Evolutionary conservation across 176 grass and related monocot species (phyloP).

Genomic region (Panicum miliaceum): DNA sequence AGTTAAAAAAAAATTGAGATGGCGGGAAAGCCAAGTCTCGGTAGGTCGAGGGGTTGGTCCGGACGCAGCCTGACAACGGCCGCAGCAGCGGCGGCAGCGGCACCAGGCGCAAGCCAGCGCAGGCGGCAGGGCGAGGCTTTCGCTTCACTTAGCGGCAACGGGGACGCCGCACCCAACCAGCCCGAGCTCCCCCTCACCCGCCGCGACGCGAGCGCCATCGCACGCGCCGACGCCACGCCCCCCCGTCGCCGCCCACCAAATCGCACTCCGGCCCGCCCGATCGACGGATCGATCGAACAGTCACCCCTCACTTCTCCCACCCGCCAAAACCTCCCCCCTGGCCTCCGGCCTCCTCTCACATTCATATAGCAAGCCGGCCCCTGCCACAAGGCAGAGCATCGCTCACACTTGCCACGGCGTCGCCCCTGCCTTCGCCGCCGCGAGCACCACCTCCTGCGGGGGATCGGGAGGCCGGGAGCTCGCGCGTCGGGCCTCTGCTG

Average conservation of each 20-base stretch:
- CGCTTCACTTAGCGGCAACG: slow-evolving; percentile 98
- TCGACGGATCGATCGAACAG: slow-evolving; percentile 31
- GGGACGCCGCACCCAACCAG: slow-evolving; percentile 89
- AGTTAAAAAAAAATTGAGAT: slow-evolving; percentile 26
- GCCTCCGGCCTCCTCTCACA: neutral
- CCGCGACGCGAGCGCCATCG: slow-evolving; percentile 28
- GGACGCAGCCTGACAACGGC: slow-evolving; percentile 41
- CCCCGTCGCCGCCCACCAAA: slow-evolving; percentile 30
- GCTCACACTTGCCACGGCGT: neutral
- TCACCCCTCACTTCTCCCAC: slow-evolving; percentile 52
- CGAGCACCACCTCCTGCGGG: neutral
- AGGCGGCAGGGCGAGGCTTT: slow-evolving; percentile 32
- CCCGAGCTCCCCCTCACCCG: slow-evolving; percentile 53
- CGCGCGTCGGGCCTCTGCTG: neutral
- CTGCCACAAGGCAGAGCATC: slow-evolving; percentile 51
- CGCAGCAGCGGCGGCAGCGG: neutral
- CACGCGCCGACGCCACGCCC: neutral
- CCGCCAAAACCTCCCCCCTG: slow-evolving; percentile 26
- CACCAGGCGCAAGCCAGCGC: slow-evolving; percentile 20
- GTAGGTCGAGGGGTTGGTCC: slow-evolving; percentile 52
- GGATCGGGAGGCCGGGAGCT: neutral
- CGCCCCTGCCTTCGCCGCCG: neutral
- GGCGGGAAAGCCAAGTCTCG: slow-evolving; percentile 59
- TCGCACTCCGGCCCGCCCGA: slow-evolving; percentile 10
- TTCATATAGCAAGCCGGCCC: slow-evolving; percentile 45